Percentiles rank a stretch among this genome's conserved stretches.
These are phyloP conservation scores for Spongispora temasekensis DNA, from an alignment of 1,284 basidiomycete genomes.

Conservation along the genomic window DNA sequence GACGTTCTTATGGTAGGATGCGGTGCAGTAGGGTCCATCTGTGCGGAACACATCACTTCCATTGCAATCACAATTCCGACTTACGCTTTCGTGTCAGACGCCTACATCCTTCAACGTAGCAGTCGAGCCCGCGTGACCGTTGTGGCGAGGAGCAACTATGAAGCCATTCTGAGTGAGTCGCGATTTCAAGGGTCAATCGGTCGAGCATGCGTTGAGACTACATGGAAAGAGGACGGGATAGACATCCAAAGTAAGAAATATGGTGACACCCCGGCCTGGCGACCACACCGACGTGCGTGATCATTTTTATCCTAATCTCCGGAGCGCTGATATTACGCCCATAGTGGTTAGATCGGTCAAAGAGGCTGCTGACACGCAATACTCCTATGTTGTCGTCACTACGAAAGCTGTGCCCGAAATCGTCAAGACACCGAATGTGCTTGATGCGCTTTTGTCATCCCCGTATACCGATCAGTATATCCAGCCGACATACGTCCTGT, in stretches of 20 bases:
- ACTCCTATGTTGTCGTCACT: conserved; percentile 67
- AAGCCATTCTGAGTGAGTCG: conserved; percentile 51
- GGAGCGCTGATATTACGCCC: not conserved
- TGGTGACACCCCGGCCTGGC: conserved; percentile 59
- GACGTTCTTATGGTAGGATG: conserved; percentile 59
- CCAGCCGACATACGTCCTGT: conserved; percentile 64
- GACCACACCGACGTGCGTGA: conserved; percentile 59
- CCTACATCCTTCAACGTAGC: conserved; percentile 61
- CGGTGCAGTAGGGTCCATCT: conserved; percentile 59
- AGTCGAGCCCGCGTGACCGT: conserved; percentile 69
- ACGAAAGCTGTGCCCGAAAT: conserved; percentile 79
- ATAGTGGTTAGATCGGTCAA: conserved; percentile 59
- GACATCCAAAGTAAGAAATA: conserved; percentile 61
- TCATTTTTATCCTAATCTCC: not conserved
- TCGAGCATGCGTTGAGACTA: not conserved
- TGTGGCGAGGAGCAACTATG: conserved; percentile 75
- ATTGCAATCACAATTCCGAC: not conserved
- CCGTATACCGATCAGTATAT: conserved; percentile 48
- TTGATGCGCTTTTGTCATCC: conserved; percentile 57
- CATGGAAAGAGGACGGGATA: conserved; percentile 47
- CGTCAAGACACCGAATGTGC: conserved; percentile 53
- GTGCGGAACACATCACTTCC: conserved; percentile 35
- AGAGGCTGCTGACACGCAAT: conserved; percentile 60
- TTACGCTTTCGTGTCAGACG: conserved; percentile 43
- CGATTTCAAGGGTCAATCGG: not conserved